phyloP scores from a whole-genome alignment of 2,329 filamentous ascomycete genomes.

The Verticillium klebahnii region DNA sequence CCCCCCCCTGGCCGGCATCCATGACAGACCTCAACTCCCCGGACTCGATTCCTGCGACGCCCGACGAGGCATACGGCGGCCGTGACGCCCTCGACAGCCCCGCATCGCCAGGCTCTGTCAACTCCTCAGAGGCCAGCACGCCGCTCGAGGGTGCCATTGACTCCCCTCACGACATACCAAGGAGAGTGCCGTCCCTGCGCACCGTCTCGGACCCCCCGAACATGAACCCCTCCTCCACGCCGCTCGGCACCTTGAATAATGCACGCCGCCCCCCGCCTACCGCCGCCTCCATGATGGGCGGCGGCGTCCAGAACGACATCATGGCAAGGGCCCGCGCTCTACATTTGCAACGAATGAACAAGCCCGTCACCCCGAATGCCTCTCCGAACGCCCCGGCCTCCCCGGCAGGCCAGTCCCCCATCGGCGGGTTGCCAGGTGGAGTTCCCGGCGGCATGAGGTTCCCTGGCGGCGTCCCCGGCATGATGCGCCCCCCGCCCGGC shows the following conservation, averaged over 20 bases:
- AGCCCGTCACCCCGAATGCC: conserved; percentile 23
- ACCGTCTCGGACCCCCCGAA: conserved; percentile 54
- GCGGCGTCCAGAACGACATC: conserved; percentile 29
- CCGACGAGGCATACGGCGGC: conserved; percentile 36
- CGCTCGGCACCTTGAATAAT: conserved; percentile 69
- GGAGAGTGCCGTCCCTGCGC: conserved; percentile 55
- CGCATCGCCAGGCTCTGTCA: conserved; percentile 38
- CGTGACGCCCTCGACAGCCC: conserved; percentile 29
- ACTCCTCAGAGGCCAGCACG: conserved; percentile 43
- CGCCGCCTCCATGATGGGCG: conserved; percentile 27
- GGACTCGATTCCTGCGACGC: conserved; percentile 38
- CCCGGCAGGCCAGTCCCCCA: conserved; percentile 15
- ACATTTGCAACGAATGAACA: conserved; percentile 39
- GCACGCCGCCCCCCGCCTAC: conserved; percentile 48
- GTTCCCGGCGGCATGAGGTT: conserved; percentile 30
- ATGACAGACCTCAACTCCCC: conserved; percentile 15
- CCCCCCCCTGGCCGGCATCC: neutral
- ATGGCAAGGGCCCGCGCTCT: conserved; percentile 45
- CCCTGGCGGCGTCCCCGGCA: conserved; percentile 33
- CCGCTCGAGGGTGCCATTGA: conserved; percentile 37
- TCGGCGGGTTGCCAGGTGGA: conserved; percentile 34
- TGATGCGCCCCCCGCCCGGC: conserved; percentile 42
- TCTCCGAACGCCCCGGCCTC: conserved; percentile 11
- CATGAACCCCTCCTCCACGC: conserved; percentile 82
- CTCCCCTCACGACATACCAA: conserved; percentile 29